Evolutionary conservation across 1,284 basidiomycete genomes (phyloP).

Genomic region (Mycena citricolor): DNA sequence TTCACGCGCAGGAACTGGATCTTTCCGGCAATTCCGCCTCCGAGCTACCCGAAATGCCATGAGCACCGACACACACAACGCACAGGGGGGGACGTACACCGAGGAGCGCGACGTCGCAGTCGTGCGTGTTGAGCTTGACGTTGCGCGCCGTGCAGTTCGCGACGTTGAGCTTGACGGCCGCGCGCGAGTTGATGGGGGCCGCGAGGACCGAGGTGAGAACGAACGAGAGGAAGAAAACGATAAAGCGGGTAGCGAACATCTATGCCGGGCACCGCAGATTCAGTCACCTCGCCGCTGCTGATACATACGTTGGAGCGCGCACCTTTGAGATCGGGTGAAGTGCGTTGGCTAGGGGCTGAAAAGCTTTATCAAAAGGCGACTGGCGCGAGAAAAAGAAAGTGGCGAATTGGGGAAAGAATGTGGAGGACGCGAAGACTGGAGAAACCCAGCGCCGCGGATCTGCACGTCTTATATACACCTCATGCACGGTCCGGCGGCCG

Average conservation of each 20-base stretch:
- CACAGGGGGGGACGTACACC: slow-evolving; percentile 12
- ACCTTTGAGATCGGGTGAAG: slow-evolving; percentile 1
- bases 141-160: slow-evolving; percentile 21
- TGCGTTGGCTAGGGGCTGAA: slow-evolving; percentile 12
- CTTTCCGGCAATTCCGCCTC: slow-evolving; percentile 24
- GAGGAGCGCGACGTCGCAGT: slow-evolving; percentile 26
- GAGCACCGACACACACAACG: background rate
- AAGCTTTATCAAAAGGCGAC: slow-evolving; percentile 16
- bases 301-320: background rate
- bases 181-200: slow-evolving; percentile 16
- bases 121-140: slow-evolving; percentile 20
- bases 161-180: slow-evolving; percentile 19
- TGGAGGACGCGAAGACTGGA: slow-evolving; percentile 7
- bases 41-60: slow-evolving; percentile 17
- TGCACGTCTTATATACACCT: slow-evolving; percentile 1
- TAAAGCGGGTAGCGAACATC: slow-evolving; percentile 20
- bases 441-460: background rate
- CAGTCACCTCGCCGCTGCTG: background rate
- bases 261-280: background rate
- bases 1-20: slow-evolving; percentile 25
- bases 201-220: slow-evolving; percentile 15
- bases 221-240: slow-evolving; percentile 14
- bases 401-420: slow-evolving; percentile 5
- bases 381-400: slow-evolving; percentile 16
- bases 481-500: too few relatives aligned